Conservation (phyloP, 805 yeast genomes). For the Saccharomycopsis schoenii region DNA sequence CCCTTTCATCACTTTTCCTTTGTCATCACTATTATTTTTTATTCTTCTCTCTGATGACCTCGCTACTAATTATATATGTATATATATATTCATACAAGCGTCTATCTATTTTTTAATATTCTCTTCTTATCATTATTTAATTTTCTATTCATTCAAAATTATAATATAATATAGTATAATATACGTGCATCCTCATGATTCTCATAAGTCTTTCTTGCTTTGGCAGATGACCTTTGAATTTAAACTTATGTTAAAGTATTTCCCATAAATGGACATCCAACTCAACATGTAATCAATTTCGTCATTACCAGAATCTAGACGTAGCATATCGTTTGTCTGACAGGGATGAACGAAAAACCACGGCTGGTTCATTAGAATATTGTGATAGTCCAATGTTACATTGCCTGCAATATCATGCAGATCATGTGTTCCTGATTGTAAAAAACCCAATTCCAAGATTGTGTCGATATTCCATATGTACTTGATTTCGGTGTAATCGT, state of each 20-base stretch:
- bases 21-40: background rate
- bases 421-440: background rate
- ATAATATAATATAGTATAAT: background rate
- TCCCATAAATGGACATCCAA: background rate
- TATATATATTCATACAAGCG: background rate
- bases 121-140: background rate
- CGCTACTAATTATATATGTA: background rate
- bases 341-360: conserved; percentile 9
- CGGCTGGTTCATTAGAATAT: background rate
- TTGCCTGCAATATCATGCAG: background rate
- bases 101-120: background rate
- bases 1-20: background rate
- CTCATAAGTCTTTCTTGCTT: background rate
- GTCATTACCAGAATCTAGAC: background rate
- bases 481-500: background rate
- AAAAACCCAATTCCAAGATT: background rate
- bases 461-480: background rate
- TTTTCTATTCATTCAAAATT: background rate
- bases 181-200: background rate
- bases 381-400: conserved; percentile 3
- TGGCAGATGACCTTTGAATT: background rate
- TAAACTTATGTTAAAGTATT: background rate
- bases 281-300: background rate
- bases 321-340: background rate
- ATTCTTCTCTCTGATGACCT: background rate